These are phyloP conservation scores for Cynara cardunculus DNA, from an alignment of 129 eudicot species.

Conservation along the genomic window DNA sequence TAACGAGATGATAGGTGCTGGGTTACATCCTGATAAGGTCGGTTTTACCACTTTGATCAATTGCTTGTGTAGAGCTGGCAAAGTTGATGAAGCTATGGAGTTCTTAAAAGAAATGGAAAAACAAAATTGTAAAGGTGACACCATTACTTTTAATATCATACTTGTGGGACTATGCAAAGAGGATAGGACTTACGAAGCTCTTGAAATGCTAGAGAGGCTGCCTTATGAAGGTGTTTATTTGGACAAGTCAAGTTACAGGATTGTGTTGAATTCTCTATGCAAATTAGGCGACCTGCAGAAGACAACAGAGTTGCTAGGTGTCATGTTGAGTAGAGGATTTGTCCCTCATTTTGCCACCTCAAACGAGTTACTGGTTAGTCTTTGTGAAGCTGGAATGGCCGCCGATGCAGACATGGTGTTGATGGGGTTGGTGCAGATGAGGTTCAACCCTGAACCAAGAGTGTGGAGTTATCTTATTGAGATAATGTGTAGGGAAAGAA, in stretches of 20 bases:
- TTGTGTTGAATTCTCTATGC: conserved; percentile 60
- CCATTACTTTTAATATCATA: conserved; percentile 59
- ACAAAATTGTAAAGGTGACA: conserved; percentile 59
- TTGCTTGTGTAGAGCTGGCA: conserved; percentile 52
- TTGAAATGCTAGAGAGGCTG: conserved; percentile 57
- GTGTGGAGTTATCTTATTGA: conserved; percentile 64
- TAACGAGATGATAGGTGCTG: conserved; percentile 50
- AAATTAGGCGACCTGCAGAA: conserved; percentile 48
- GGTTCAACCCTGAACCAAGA: conserved; percentile 64
- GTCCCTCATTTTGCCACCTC: conserved; percentile 86
- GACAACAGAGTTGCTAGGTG: conserved; percentile 40
- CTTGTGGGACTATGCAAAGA: conserved; percentile 66
- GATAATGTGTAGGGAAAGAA: conserved; percentile 64
- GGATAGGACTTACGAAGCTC: conserved; percentile 59
- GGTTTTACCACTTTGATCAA: conserved; percentile 68
- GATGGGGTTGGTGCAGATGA: conserved; percentile 47
- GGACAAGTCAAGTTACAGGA: conserved; percentile 73
- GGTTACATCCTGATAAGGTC: conserved; percentile 59
- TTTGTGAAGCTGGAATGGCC: conserved; percentile 63
- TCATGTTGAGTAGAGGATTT: conserved; percentile 70
- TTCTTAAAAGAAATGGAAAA: conserved; percentile 67
- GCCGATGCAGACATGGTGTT: conserved; percentile 46
- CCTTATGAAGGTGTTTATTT: conserved; percentile 59
- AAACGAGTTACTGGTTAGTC: conserved; percentile 51
- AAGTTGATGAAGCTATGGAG: conserved; percentile 53